Conservation (phyloP, 2,329 filamentous ascomycete genomes). For the Pseudopithomyces maydicus region DNA sequence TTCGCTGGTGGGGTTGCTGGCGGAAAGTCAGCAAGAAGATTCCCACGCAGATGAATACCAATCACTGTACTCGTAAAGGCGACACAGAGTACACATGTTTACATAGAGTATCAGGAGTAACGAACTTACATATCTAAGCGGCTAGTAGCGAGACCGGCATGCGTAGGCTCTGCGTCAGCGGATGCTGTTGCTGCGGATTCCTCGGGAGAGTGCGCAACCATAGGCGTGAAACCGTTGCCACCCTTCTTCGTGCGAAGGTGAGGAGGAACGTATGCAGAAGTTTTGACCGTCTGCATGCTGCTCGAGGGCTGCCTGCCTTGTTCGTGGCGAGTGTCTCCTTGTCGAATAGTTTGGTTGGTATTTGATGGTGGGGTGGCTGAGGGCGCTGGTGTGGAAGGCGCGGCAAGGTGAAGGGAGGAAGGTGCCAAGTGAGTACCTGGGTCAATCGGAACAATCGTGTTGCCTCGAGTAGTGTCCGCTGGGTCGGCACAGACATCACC, state of each 20-base stretch:
- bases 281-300: slow-evolving; percentile 10
- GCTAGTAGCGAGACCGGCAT: slow-evolving; percentile 6
- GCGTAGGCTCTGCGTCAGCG: neutral
- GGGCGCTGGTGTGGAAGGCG: slow-evolving; percentile 3
- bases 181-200: neutral
- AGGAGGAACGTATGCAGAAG: slow-evolving; percentile 25
- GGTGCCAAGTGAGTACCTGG: slow-evolving; percentile 2
- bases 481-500: neutral
- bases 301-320: neutral
- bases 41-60: neutral
- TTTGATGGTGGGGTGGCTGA: neutral
- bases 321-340: neutral
- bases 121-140: slow-evolving; percentile 15
- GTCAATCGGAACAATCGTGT: slow-evolving; percentile 10
- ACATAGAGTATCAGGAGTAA: neutral
- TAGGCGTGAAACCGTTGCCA: neutral
- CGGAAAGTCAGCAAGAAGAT: neutral
- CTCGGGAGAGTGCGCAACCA: neutral
- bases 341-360: neutral
- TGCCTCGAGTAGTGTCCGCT: neutral
- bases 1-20: neutral
- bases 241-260: slow-evolving; percentile 25
- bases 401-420: neutral
- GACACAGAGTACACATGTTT: neutral
- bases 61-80: neutral